Percentiles rank a stretch among this genome's conserved stretches.
phyloP scores from a whole-genome alignment of 495 filamentous ascomycete species.

The Tuber microsphaerosporum region DNA sequence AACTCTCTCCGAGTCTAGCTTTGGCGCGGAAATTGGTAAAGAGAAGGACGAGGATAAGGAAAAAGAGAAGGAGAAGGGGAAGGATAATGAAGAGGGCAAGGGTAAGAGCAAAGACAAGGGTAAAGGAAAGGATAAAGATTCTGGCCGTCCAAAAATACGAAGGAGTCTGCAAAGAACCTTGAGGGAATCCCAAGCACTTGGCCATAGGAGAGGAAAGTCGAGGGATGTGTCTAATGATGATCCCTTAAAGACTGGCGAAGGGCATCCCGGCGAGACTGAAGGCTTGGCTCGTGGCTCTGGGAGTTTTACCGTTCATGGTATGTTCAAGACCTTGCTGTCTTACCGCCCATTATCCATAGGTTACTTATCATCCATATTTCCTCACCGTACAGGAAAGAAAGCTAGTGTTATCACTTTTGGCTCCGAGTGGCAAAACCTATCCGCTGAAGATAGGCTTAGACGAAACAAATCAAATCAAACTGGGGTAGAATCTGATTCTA shows the following conservation, averaged over 20 bases:
- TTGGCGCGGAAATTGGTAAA: slow-evolving; percentile 45
- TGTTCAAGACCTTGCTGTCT: slow-evolving; percentile 16
- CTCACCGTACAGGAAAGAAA: slow-evolving; percentile 60
- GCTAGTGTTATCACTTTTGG: slow-evolving; percentile 93
- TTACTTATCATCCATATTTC: slow-evolving; percentile 12
- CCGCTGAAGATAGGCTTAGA: slow-evolving; percentile 57
- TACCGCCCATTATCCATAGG: slow-evolving; percentile 7
- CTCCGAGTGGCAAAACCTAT: slow-evolving; percentile 76
- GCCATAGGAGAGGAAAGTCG: slow-evolving; percentile 66
- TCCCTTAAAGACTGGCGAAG: slow-evolving; percentile 56
- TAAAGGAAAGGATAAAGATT: slow-evolving; percentile 47
- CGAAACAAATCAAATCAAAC: slow-evolving; percentile 30
- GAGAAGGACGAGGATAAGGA: slow-evolving; percentile 38
- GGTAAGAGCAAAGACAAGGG: slow-evolving; percentile 38
- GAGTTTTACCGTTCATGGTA: slow-evolving; percentile 83
- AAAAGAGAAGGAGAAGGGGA: slow-evolving; percentile 34
- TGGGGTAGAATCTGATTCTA: slow-evolving; percentile 30
- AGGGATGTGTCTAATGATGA: slow-evolving; percentile 63
- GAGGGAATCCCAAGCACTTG: slow-evolving; percentile 63
- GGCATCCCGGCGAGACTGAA: slow-evolving; percentile 52
- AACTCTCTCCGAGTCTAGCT: slow-evolving; percentile 30
- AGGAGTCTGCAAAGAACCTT: slow-evolving; percentile 92
- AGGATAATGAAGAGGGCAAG: slow-evolving; percentile 32
- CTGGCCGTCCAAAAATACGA: slow-evolving; percentile 56
- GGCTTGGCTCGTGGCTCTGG: slow-evolving; percentile 68